Conservation (phyloP, 176 grass and related monocot genomes). For the barley (Hordeum vulgare) region DNA sequence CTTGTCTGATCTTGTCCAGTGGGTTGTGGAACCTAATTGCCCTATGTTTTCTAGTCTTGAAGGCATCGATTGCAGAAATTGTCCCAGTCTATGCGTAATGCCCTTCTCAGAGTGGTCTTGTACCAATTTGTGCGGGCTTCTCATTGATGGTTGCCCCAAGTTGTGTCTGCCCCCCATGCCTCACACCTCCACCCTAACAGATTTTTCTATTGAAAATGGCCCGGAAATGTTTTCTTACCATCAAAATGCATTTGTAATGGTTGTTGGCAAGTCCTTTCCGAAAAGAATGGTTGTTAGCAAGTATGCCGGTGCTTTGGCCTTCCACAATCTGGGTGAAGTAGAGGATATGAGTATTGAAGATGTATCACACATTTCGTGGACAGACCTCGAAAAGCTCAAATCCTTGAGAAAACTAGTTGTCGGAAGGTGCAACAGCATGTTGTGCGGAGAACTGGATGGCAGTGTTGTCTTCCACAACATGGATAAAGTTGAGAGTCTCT, state of each 20-base stretch:
- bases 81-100: background rate
- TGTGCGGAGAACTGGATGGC: background rate
- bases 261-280: too few relatives aligned
- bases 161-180: background rate
- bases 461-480: background rate
- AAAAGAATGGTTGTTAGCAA: background rate
- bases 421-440: background rate
- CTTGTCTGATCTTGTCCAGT: background rate
- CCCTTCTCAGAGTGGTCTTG: background rate
- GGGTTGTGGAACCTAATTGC: background rate
- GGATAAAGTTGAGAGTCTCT: background rate
- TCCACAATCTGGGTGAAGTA: background rate
- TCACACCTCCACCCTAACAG: background rate
- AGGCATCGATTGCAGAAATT: accelerated
- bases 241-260: too few relatives aligned
- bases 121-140: background rate
- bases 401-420: background rate
- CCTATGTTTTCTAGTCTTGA: background rate
- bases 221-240: background rate
- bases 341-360: background rate
- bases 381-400: background rate
- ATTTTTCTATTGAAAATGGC: background rate
- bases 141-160: accelerated
- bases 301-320: background rate
- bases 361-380: background rate